Base-by-base conservation (phyloP, 768 basidiomycete species). In the Trametes cingulata region DNA sequence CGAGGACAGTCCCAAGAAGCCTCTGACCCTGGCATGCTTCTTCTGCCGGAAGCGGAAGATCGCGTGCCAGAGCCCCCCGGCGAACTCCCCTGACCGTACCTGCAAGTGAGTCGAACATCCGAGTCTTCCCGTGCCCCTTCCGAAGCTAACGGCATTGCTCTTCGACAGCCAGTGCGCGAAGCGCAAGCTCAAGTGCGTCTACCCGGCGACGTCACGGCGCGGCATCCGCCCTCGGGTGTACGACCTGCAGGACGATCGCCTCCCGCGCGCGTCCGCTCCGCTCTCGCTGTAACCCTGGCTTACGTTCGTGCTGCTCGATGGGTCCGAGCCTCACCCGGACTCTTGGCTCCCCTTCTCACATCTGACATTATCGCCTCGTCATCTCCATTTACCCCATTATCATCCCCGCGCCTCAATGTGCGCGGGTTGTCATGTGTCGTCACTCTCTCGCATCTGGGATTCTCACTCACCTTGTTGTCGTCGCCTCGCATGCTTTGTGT, bases 91-190 rank as follows among this genome's bases (percentile, higher is more conserved):
- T 55, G 73, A 75, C 61, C 67, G 69, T 29, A 74, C 73, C 5
- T 75, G 74, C 74, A 72, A 68, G 74, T 75, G 60, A 66, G 74
- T 70, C 12, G 24, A 19, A 25, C 17, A 15, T n/a, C 46, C 25
- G 24, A 25, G 46, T 33, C 24, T 29, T 33, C 29, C 29, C 29
- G 29, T 33, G 29, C 14, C 33, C 15, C 33, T 45, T 12, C 46
- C 46, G 46, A 48, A 27, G 46, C 35, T 43, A 20, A 40, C 24
- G 33, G 22, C 22, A 25, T 66, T 33, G 41, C 45, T 70, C 64
- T n/a, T 67, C 64, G 59, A 49, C 69, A 91, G 89, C 71, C 89
- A 91, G 76, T 91, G 89, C 68, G 82, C 82, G 51, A 80, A 87
- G 41, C 84, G 89, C 24, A 82, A 82, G 29, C 81, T 90, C 48